A percentile compares a stretch with the other conserved stretches of the same genome.
Conservation (phyloP, 2,329 filamentous ascomycete genomes). For the Ceratocystis colombiana region DNA sequence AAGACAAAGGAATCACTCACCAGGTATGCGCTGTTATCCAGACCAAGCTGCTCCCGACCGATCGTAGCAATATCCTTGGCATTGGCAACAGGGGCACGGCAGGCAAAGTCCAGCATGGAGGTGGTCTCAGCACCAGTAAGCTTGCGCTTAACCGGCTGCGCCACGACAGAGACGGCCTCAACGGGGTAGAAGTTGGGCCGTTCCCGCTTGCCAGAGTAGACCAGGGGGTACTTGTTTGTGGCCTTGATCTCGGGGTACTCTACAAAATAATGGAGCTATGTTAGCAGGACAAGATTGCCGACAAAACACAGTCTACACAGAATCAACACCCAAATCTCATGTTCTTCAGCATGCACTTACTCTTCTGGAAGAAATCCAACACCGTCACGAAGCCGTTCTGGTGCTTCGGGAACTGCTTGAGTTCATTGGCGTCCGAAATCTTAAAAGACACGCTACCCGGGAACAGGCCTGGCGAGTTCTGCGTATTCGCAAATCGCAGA, state of each 20-base stretch:
- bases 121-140: constrained; percentile 52
- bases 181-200: constrained; percentile 56
- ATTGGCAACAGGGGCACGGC: constrained; percentile 55
- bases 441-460: constrained; percentile 30
- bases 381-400: constrained; percentile 34
- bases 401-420: constrained; percentile 30
- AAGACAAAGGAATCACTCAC: constrained; percentile 30
- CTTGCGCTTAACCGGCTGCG: constrained; percentile 50
- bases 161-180: constrained; percentile 53
- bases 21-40: constrained; percentile 41
- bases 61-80: constrained; percentile 52
- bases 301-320: too few relatives aligned
- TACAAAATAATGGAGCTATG: constrained; percentile 24
- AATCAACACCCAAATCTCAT: not conserved
- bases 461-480: constrained; percentile 3
- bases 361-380: constrained; percentile 37
- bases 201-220: constrained; percentile 53
- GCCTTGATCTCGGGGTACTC: constrained; percentile 32
- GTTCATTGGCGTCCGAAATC: constrained; percentile 31
- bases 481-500: constrained; percentile 1
- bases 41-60: constrained; percentile 48
- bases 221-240: constrained; percentile 42
- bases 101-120: constrained; percentile 63
- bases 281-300: not conserved
- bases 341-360: constrained; percentile 31